Conservation (phyloP, 2,329 filamentous ascomycete species). For the Aaosphaeria pasadenensis region DNA sequence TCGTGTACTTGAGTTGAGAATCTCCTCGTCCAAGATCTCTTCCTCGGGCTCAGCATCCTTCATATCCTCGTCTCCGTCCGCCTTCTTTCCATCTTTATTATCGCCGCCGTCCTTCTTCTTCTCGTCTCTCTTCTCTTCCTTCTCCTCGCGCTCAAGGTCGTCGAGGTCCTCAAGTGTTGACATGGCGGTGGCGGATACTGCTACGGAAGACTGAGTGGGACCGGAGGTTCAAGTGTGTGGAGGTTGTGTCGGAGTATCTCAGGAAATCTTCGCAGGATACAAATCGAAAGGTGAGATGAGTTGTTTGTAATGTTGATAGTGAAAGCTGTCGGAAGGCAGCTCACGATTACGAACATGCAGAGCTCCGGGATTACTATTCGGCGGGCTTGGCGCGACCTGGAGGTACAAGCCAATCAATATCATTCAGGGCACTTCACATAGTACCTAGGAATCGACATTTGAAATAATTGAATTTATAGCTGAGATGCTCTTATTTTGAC, state of each 20-base stretch:
- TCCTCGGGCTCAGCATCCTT: constrained; percentile 73
- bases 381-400: background rate
- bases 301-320: background rate
- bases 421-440: too few relatives aligned
- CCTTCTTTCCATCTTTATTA: constrained; percentile 56
- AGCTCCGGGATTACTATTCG: constrained; percentile 1
- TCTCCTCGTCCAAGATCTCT: constrained; percentile 87
- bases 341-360: background rate
- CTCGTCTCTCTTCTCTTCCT: constrained; percentile 65
- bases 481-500: too few relatives aligned
- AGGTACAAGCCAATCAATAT: background rate
- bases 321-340: constrained; percentile 1
- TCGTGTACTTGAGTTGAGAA: constrained; percentile 86
- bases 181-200: constrained; percentile 55
- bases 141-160: constrained; percentile 77
- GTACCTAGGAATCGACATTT: too few relatives aligned
- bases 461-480: too few relatives aligned
- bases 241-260: background rate
- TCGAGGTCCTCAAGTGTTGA: constrained; percentile 91
- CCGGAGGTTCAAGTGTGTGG: background rate
- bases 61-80: constrained; percentile 82
- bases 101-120: constrained; percentile 49
- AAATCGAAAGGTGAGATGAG: background rate
- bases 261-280: background rate
- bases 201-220: background rate